phyloP scores from a whole-genome alignment of 176 grass and related monocot species.

The Cocos nucifera region DNA sequence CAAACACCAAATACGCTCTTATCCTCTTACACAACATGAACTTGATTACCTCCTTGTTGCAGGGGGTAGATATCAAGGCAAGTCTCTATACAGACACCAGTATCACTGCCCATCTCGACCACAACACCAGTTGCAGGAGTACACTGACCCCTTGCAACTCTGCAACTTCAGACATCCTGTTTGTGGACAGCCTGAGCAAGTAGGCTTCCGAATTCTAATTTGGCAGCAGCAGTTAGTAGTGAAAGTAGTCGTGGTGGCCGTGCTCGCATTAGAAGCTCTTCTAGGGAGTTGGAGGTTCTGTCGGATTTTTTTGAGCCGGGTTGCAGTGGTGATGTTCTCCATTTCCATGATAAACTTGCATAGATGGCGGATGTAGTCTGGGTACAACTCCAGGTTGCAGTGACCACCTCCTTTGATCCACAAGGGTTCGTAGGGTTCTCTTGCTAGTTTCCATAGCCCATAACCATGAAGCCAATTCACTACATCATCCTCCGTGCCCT shows the following conservation, averaged over 20 bases:
- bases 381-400: conserved; percentile 97
- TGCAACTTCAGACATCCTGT: too few relatives aligned
- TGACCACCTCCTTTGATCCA: conserved; percentile 99
- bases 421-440: conserved; percentile 87
- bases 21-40: too few relatives aligned
- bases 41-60: too few relatives aligned
- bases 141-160: too few relatives aligned
- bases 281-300: conserved; percentile 45
- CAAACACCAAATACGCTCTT: too few relatives aligned
- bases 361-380: conserved; percentile 84
- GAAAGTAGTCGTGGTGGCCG: not conserved
- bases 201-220: too few relatives aligned
- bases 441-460: conserved; percentile 77
- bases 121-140: too few relatives aligned
- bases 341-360: conserved; percentile 79
- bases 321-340: conserved; percentile 64
- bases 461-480: conserved; percentile 90
- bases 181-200: too few relatives aligned
- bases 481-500: conserved; percentile 95
- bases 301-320: conserved; percentile 73
- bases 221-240: not conserved
- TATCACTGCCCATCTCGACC: too few relatives aligned
- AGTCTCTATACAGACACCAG: too few relatives aligned
- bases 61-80: too few relatives aligned
- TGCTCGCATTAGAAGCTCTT: conserved; percentile 10